A percentile compares a stretch with the other conserved stretches of the same genome.
Evolutionary conservation across 169 alveolate species (phyloP).

Genomic region (Cystoisospora suis): DNA sequence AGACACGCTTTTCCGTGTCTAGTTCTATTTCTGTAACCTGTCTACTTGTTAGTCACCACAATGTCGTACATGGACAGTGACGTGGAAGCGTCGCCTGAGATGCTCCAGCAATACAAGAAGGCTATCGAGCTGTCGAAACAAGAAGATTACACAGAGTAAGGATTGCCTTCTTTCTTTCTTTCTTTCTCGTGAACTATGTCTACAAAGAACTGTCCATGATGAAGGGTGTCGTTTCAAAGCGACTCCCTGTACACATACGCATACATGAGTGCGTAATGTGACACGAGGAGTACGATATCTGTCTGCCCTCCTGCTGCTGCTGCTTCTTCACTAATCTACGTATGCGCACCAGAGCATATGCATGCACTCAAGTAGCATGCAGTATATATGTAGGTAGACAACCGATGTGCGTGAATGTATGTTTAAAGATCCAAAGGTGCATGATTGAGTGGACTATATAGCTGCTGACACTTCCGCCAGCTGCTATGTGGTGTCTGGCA

Average conservation of each 20-base stretch:
- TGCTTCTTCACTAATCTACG: too few species aligned
- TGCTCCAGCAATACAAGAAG: slow-evolving; percentile 19
- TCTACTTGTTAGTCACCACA: too few species aligned
- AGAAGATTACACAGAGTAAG: neutral
- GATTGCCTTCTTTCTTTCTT: neutral
- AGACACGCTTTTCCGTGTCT: too few species aligned
- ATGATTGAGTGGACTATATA: neutral
- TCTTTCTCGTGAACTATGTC: too few species aligned
- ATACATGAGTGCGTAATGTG: neutral
- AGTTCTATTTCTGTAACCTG: too few species aligned
- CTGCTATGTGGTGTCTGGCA: neutral
- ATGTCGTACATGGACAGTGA: slow-evolving; percentile 32
- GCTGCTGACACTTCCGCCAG: neutral
- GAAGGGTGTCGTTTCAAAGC: too few species aligned
- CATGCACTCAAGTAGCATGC: too few species aligned
- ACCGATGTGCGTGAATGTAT: neutral
- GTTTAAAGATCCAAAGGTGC: neutral
- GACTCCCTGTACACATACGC: neutral
- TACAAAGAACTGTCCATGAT: too few species aligned
- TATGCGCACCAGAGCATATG: neutral
- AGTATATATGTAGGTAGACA: neutral
- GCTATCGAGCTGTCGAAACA: neutral
- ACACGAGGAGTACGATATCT: neutral
- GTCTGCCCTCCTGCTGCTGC: too few species aligned
- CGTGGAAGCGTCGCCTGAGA: slow-evolving; percentile 7